Base-by-base conservation (phyloP, 176 grass and related monocot species). In the Thinopyrum elongatum region DNA sequence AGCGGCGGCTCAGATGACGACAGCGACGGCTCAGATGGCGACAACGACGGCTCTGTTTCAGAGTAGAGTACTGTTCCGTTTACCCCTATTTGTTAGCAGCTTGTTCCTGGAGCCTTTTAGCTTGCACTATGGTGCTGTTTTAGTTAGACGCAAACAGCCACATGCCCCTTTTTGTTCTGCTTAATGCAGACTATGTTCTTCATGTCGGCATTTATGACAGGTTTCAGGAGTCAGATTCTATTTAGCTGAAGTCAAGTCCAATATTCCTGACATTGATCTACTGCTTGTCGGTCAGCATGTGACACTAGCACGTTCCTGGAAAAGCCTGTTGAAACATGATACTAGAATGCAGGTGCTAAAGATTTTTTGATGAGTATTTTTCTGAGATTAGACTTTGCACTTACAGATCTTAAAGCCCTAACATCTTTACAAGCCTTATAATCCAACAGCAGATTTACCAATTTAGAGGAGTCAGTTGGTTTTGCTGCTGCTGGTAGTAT, bases 1-100 rank as follows among this genome's bases (percentile, higher is more conserved):
- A 78, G 75, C 28, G 42, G 27, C 79, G 69, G 19, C 38, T 70
- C 88, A 42, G 39, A 42, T 42, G 39, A 10, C 39, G 39, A 42
- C 3, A 42, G 39, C 39, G 44, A 1, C 1, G 44, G 13, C 44
- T 83, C 22, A 53, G 49, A 22, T 65, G 86, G 76, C 39, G 57
- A 58, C 80, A 78, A 76, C 28, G 42, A 38, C 82, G 69, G n/a
- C 38, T 70, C 88, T 10, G 66, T 70, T 7, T 77, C 76, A 1
- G 89, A 92, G 80, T 92, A 92, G 81, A 75, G 58, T 65, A 15
- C 28, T 61, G 12, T 29, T 76, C 66, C 10, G 1, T 11, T 46
- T 75, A 65, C 27, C 15, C 7, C 9, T 80, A 87, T 13, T 11
- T 28, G 63, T 67, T 63, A 60, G 41, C 81, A 63, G 81, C 68